Evolutionary conservation across 371 early-diverging fungal species (phyloP), one percentile per base, ranked within the genome.

Genomic region (Mortierella sp.): DNA sequence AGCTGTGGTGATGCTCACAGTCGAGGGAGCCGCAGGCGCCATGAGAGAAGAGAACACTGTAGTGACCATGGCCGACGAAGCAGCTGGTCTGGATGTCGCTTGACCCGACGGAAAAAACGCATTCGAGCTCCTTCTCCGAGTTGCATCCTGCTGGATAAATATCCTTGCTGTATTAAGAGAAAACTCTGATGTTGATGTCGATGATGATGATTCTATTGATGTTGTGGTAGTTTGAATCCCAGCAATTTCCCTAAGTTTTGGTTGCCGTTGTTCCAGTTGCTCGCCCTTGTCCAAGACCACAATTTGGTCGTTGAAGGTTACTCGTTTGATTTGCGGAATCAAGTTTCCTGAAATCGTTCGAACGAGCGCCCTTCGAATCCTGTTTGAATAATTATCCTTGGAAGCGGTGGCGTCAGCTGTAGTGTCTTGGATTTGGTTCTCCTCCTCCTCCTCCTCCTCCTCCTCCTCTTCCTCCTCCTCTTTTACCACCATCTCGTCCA

Each of bases 371-470:
- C 52, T 32, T 2, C 65, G 65, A 16, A 65, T 52, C 37, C 52
- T 65, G 51, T 52, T 65, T 39, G 65, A 52, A 26, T 65, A 65
- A 51, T 52, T 65, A 37, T 45, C 45, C 45, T 45, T 52, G 10
- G 28, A 43, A n/a, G 39, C n/a, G 1, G 20, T 47, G 3, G 47
- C 20, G 4, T 47, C 47, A 12, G 0, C 11, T 47, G 47, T 47
- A 18, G 47, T 10, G 20, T n/a, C 24, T 22, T 52, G 45, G 45
- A 12, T 52, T 52, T 22, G 10, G 5, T 52, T 18, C 8, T 52
- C n/a, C 8, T 52, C 18, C 12, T 45, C 12, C 12, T 10, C 18
- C 45, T 18, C 45, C 12, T 14, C 18, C 45, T 45, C 18, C 8
- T 52, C n/a, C 8, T 52, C 18, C 12, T 45, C 12, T 45, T 10